Evolutionary conservation across 768 basidiomycete species (phyloP), one percentile per base, ranked within the genome.

Genomic region (Hydnomerulius pinastri): DNA sequence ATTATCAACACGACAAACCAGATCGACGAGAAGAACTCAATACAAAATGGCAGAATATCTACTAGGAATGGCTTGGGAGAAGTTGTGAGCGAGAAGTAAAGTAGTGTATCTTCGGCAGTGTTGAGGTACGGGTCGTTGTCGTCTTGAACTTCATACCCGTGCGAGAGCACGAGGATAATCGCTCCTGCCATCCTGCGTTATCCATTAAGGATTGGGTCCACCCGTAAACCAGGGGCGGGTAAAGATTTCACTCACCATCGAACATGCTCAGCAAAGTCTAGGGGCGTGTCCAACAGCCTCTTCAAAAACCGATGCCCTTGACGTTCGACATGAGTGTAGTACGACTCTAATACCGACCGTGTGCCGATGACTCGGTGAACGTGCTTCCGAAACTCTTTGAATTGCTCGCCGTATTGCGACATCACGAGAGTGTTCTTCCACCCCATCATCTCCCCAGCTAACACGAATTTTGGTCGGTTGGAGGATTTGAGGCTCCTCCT

Each of bases 401-500:
- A 52, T 4, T 11, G 18, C 21, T 52, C 39, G 18, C 51, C 51
- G 9, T 47, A 47, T 17, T 35, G 46, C n/a, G 37, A 20, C 17
- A 41, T 29, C 37, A 32, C 23, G 24, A 52, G 29, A 3, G 29
- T 48, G 13, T 47, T 29, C 18, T 28, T 29, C 24, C 37, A 52
- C n/a, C 51, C 51, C 77, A 51, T 44, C 17, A 51, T 29, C 23
- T 51, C 50, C 12, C 50, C 50, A 11, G 27, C 44, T 17, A 51
- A 28, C 20, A 41, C 17, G 30, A 51, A 36, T 23, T 24, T 6
- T 13, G 50, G 43, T 30, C 50, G 32, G 28, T 51, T 33, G 36
- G 78, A 80, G 59, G 81, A 82, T 35, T 78, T 75, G 11, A 75
- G 64, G 48, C 79, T 74, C 43, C 76, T 71, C 58, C 71, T 77